Base-by-base conservation (phyloP, 495 filamentous ascomycete genomes). In the Chaetomium tenue region DNA sequence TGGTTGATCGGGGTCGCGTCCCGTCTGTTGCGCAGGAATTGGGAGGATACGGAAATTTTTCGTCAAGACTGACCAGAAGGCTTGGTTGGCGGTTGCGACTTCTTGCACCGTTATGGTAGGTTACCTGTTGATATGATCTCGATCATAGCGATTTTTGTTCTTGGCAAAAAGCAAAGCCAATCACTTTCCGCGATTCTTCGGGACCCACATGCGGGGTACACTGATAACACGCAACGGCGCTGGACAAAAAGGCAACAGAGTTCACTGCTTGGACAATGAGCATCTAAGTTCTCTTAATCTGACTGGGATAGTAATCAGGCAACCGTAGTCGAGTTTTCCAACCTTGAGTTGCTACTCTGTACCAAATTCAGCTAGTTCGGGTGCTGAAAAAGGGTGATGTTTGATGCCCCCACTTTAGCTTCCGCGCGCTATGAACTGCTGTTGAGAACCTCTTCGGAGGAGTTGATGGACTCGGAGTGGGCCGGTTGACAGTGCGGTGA, bases 81-180 rank as follows among this genome's bases (percentile, higher is more conserved):
- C 12, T 13, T 28, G 22, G 52, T 56, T 22, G 54, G 42, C 62
- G 28, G 22, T 64, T 52, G 30, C 59, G 26, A 33, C 47, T 60
- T 55, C 26, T 20, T 53, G 37, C 47, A 65, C 54, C 40, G 42
- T 16, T 26, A 5, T 44, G 53, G 60, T 40, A 66, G 63, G 59
- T 51, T 63, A 48, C 37, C 60, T 9, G 28, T 58, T 61, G 59
- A 62, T 64, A 54, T 33, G 63, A 69, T 72, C 66, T 65, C 46
- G 51, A 57, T 61, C 25, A 58, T 61, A 63, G 52, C 60, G 60
- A 63, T 64, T 64, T 70, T 69, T 65, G 65, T 65, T 68, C 66
- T 63, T 63, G 60, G 39, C 42, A 16, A 37, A 16, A 37, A 37
- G 5, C 9, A 37, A 7, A 22, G 26, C 71, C 72, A 72, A 72